Evolutionary conservation across 441 rosid genomes (phyloP), one percentile per base, ranked within the genome.

Genomic region (Gossypium trilobum): DNA sequence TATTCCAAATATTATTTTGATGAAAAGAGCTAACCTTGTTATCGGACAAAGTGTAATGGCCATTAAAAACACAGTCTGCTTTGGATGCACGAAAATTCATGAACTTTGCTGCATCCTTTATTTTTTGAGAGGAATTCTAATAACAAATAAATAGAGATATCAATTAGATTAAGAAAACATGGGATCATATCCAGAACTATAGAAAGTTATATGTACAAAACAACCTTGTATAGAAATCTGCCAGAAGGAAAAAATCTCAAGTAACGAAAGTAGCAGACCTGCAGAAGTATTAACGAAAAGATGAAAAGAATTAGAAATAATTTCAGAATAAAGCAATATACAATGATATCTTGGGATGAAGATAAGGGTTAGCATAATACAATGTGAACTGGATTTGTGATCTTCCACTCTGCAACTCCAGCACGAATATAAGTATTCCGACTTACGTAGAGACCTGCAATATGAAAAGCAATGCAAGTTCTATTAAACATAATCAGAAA

Each of bases 231-330:
- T 68, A 94, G 92, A 81, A 94, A 94, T 75, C 86, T 88, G 48
- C 98, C 97, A 29, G 95, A 94, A 59, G 92, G 90, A 61, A 80
- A 94, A 82, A 94, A 89, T 76, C 94, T 89, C 72, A 91, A 79
- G 81, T 91, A 94, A 25, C 96, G 95, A 75, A 44, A 91, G 80
- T 91, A 94, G 90, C 97, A 90, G 70, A 90, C 98, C 98, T 91
- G 81, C 80, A 77, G 54, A 57, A 63, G 9, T 2, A 65, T 65
- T 65, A 27, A 61, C 13, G 33, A 70, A 61, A 63, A 65, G 54
- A 54, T 13, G 16, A 14, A 29, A 59, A 11, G 48, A 58, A 54
- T 56, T 52, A 54, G 46, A 64, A 46, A 25, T 50, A 27, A 14
- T 52, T 55, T 44, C 23, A 59, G 17, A 70, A 57, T 48, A 14